Evolutionary conservation across 148 eudicot species (phyloP), one percentile per base, ranked within the genome.

Genomic region (Vaccinium vitisidaea): DNA sequence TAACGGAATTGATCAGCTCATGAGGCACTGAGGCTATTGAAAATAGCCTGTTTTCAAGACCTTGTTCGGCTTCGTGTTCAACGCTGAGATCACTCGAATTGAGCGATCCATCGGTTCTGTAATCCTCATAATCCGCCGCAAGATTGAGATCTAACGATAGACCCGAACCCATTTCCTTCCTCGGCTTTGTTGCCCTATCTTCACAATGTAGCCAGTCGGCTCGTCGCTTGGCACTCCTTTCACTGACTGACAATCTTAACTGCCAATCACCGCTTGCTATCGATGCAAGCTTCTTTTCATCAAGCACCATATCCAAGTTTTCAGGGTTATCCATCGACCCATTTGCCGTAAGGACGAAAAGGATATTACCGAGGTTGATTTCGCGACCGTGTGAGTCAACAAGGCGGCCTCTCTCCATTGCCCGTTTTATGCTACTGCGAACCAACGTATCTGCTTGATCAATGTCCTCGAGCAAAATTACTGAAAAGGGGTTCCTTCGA

Each of bases 351-450:
- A 97, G 85, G 27, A 97, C 71, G 84, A 97, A 97, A 53, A 94
- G 83, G 25, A 95, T 90, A 89, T 95, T 97, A 0, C 99, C 95
- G 0, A 97, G 95, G 69, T 95, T 91, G 83, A 95, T 94, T 65
- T 97, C 99, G 6, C 99, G 96, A 25, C 99, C 96, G 67, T 95
- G 92, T 77, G 99, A 95, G 85, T 97, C 98, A 0, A 91, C 85
- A 39, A 97, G 89, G 59, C 96, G 88, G 4, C 99, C 98, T 83
- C 94, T 89, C 53, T 97, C 98, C 89, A 97, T 95, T 0, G 99
- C 98, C 14, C 94, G 91, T 80, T 92, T 95, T 78, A 97, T 92
- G 81, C 80, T 94, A 75, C 95, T 98, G 2, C 94, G 91, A 11
- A 95, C 85, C 8, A 94, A 39, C 90, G 85, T 84, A 80, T 97